Evolutionary conservation across 1,284 basidiomycete species (phyloP), one percentile per base, ranked within the genome.

Genomic region (Omphalotus olearius): DNA sequence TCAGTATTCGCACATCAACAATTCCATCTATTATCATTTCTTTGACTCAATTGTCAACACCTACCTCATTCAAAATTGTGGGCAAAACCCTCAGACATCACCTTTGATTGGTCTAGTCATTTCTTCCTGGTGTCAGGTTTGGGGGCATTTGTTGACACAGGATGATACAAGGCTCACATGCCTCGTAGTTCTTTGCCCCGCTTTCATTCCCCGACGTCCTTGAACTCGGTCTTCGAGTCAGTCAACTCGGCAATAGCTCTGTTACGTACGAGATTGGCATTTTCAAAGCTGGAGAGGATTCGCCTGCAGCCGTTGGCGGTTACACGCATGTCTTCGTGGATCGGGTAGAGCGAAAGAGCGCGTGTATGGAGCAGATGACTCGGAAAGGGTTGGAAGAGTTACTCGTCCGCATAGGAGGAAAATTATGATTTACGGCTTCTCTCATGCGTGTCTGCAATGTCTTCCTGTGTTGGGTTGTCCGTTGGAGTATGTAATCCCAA

Each of bases 291-390:
- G 76, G 69, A 1, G 60, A 66, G 37, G 70, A 78, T 17, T 35
- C 55, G 4, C 77, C 80, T 0, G 75, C 76, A 5, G 86, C 82
- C 3, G 84, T 90, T 3, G 88, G 86, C 2, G 86, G 85, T 2
- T 89, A 88, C 53, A 89, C 85, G 0, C 88, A 90, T 64, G 88
- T 90, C n/a, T 90, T 89, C 59, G 88, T 90, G 2, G 78, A 81
- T 20, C 75, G 73, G 39, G 56, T 60, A 51, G 75, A 72, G 37
- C 68, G 87, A 40, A 82, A 77, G 66, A 82, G 81, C 51, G 65
- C 66, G 0, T 54, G 66, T 0, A 82, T 89, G 59, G 62, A 58
- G 26, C 54, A 60, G 5, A 61, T 59, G 26, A 70, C 68, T 20
- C 71, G 69, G 57, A 63, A 60, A 3, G 80, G 80, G 1, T 64